A percentile compares a stretch with the other conserved stretches of the same genome.
Conservation (phyloP, 441 rosid genomes). For the Erodium trifolium region DNA sequence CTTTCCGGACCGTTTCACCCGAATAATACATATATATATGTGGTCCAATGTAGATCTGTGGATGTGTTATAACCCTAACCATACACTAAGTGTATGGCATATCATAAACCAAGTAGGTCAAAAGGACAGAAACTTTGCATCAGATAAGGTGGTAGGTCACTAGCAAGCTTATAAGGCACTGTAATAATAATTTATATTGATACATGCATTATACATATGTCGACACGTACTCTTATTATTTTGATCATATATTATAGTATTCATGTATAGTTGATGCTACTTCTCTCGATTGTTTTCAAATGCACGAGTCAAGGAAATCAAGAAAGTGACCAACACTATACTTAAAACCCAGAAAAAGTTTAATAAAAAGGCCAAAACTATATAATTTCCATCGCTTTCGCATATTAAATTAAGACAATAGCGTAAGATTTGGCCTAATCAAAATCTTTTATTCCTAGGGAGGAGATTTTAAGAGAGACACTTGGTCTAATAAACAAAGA, state of each 20-base stretch:
- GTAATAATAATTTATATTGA: neutral
- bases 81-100: neutral
- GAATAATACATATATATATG: neutral
- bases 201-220: neutral
- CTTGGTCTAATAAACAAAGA: no score
- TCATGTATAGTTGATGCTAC: neutral
- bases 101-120: neutral
- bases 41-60: neutral
- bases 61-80: neutral
- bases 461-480: no score
- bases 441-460: no score
- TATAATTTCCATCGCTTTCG: neutral
- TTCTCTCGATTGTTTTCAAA: neutral
- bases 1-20: neutral
- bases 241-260: neutral
- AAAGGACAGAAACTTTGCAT: neutral
- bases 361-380: neutral
- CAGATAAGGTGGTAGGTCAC: conserved; percentile 11
- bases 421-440: neutral
- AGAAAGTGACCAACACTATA: conserved; percentile 4
- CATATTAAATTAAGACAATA: neutral
- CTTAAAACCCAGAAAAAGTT: neutral
- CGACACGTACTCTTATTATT: neutral
- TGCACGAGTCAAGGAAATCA: neutral
- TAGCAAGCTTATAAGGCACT: neutral